A percentile compares a stretch with the other conserved stretches of the same genome.
Evolutionary conservation across 2,329 filamentous ascomycete genomes (phyloP).

Genomic region (Kalmusia sp.): DNA sequence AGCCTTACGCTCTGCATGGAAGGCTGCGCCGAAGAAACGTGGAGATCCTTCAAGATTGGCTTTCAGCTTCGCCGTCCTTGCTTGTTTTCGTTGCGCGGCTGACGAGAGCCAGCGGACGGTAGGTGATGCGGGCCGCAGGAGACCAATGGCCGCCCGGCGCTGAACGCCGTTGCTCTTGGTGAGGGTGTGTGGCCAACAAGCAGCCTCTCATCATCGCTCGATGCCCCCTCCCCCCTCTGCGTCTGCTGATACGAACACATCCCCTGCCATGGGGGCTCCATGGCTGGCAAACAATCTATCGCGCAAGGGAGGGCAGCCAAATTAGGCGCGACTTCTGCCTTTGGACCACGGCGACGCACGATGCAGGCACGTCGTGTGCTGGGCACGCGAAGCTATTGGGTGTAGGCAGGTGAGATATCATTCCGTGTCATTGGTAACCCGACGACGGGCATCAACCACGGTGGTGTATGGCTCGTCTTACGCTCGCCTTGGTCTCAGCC

Average conservation of each 20-base stretch:
- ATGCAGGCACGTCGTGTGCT: constrained; percentile 22
- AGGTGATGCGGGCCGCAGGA: constrained; percentile 9
- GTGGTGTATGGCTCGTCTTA: constrained; percentile 11
- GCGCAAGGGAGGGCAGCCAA: neutral
- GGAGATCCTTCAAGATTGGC: constrained; percentile 14
- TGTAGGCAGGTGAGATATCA: constrained; percentile 9
- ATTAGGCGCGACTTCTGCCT: constrained; percentile 6
- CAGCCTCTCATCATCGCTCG: neutral
- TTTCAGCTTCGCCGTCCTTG: constrained; percentile 7
- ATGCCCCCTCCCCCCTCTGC: neutral
- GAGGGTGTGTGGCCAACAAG: constrained; percentile 4
- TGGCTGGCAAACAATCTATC: neutral
- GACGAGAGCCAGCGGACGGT: constrained; percentile 10
- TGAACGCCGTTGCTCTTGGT: constrained; percentile 9
- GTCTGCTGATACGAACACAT: constrained; percentile 6
- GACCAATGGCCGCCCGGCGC: constrained; percentile 5
- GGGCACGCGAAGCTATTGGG: constrained; percentile 8
- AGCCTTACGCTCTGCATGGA: constrained; percentile 27
- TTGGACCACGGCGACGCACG: constrained; percentile 9
- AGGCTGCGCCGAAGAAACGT: constrained; percentile 23
- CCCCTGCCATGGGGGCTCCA: neutral
- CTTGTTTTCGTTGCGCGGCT: constrained; percentile 14
- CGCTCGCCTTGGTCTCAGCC: constrained; percentile 13
- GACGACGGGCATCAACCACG: constrained; percentile 16
- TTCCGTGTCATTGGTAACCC: constrained; percentile 24